These are phyloP conservation scores for Phytophthora cactorum DNA, from an alignment of 352 stramenopile genomes.

Conservation along the genomic window DNA sequence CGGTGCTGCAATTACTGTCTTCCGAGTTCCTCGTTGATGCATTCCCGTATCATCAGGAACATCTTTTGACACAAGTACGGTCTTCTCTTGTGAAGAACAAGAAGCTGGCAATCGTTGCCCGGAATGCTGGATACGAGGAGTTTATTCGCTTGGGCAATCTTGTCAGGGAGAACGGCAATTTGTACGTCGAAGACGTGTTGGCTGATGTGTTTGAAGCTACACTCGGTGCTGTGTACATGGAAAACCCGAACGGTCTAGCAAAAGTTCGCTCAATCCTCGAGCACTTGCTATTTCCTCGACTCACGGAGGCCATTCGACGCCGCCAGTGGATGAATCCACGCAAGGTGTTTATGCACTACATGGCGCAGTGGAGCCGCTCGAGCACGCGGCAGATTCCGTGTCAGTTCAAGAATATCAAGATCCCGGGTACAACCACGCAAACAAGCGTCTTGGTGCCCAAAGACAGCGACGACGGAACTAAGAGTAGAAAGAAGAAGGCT, in stretches of 20 bases:
- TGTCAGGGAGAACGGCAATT: constrained; percentile 60
- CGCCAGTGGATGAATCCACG: constrained; percentile 87
- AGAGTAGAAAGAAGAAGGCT: constrained; percentile 33
- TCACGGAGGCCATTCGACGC: constrained; percentile 75
- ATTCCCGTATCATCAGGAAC: constrained; percentile 84
- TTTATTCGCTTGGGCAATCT: constrained; percentile 77
- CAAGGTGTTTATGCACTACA: constrained; percentile 72
- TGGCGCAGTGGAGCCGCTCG: constrained; percentile 57
- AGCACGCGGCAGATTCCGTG: constrained; percentile 43
- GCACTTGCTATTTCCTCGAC: constrained; percentile 61
- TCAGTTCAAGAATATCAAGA: constrained; percentile 59
- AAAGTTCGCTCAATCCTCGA: constrained; percentile 75
- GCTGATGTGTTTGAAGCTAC: constrained; percentile 83
- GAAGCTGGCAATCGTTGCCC: constrained; percentile 67
- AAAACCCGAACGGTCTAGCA: constrained; percentile 62
- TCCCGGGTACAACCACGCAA: constrained; percentile 7
- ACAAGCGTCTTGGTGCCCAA: constrained; percentile 34
- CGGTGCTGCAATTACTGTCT: constrained; percentile 82
- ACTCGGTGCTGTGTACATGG: constrained; percentile 78
- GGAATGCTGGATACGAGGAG: constrained; percentile 62
- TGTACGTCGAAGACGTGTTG: constrained; percentile 81
- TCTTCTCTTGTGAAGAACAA: constrained; percentile 89
- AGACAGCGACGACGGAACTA: constrained; percentile 12
- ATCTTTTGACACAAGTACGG: constrained; percentile 78
- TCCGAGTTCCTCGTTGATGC: constrained; percentile 81